Conservation (phyloP, 2,329 filamentous ascomycete genomes). For the Colletotrichum orchidophilum region DNA sequence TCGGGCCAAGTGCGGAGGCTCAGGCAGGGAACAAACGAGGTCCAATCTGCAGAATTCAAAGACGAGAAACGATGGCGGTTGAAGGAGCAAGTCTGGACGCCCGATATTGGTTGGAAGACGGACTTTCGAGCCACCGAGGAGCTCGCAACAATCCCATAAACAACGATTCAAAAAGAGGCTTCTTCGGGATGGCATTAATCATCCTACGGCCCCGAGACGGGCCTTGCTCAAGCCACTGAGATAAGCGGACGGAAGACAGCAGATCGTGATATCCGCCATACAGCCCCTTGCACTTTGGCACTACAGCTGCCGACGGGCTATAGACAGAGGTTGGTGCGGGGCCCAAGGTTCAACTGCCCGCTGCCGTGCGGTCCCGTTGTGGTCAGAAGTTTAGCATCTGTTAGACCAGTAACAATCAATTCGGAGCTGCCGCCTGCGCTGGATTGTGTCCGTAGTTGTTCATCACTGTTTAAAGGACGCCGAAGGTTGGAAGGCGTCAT, state of each 20-base stretch:
- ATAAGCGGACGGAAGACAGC: background rate
- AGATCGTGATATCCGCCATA: constrained; percentile 9
- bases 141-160: background rate
- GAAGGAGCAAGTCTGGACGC: background rate
- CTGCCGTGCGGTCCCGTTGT: background rate
- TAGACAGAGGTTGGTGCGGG: background rate
- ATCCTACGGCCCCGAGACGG: background rate
- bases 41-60: background rate
- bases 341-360: background rate
- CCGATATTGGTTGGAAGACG: background rate
- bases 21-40: background rate
- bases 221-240: constrained; percentile 1
- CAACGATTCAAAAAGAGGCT: background rate
- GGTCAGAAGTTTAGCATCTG: background rate
- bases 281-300: background rate
- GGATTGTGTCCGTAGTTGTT: background rate
- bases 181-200: background rate
- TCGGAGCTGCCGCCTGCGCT: background rate
- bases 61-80: background rate
- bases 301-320: background rate
- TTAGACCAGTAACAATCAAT: background rate
- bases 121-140: background rate
- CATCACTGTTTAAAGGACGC: background rate
- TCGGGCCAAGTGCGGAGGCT: background rate
- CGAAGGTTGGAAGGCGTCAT: background rate